Evolutionary conservation across 768 basidiomycete species (phyloP), one percentile per base, ranked within the genome.

Genomic region (Lactarius hatsudake): DNA sequence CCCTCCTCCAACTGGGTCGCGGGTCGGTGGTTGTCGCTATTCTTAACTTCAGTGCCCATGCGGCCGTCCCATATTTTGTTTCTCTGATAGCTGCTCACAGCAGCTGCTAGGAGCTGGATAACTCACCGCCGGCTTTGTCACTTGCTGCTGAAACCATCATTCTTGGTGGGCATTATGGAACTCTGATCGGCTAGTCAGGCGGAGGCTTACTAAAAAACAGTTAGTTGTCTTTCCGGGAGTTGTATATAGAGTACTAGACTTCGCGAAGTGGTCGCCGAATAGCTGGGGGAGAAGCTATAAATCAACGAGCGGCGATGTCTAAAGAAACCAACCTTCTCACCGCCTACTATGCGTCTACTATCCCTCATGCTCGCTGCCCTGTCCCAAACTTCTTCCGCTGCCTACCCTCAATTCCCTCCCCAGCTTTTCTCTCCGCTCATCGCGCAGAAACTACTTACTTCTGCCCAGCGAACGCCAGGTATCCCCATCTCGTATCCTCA

Each of bases 391-490:
- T 18, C 43, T 57, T 34, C 57, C 54, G 17, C n/a, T 28, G 30
- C 34, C 18, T 15, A 58, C 28, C 32, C 42, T 0, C 65, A 76
- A 8, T 78, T 81, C 2, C 79, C 84, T 0, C 66, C 76, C 17
- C 76, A 88, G 71, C 81, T 90, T 15, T 89, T 84, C 77, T 88
- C 86, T 1, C 77, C 83, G 0, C 77, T 87, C 43, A 79, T 89
- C 55, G 80, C 84, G 0, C 76, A 82, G 63, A 91, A 90, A 74
- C 75, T 89, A 23, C 79, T 86, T 18, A 79, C 79, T n/a, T 85
- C 84, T 1, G 83, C 84, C 42, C 77, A 82, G 69, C 79, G 10
- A 74, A 80, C 18, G 78, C 82, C 30, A 71, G 75, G 59, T 45
- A 13, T 48, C n/a, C 79, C 84, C 2, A 73, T 81, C 36, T 60